Evolutionary conservation across 495 filamentous ascomycete genomes (phyloP).

Genomic region (Aspergillus ostianus): DNA sequence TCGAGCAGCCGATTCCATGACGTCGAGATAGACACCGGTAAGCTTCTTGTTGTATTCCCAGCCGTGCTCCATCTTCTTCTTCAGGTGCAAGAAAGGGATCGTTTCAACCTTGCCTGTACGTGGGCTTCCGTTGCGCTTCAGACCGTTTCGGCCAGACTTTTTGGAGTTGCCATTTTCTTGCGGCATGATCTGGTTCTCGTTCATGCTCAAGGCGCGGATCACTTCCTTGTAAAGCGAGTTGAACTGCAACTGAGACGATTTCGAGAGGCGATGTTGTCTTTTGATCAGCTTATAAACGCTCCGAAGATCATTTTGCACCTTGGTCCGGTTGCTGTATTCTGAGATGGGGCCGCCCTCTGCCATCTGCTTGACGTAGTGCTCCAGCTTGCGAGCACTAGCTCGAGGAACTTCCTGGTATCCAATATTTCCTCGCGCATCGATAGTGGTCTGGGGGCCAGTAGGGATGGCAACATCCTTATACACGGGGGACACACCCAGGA

Average conservation of each 20-base stretch:
- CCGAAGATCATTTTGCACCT: slow-evolving; percentile 92
- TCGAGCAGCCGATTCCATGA: slow-evolving; percentile 82
- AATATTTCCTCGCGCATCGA: slow-evolving; percentile 87
- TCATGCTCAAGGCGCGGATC: slow-evolving; percentile 90
- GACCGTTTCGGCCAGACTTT: slow-evolving; percentile 60
- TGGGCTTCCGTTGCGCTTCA: slow-evolving; percentile 50
- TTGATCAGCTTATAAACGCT: slow-evolving; percentile 96
- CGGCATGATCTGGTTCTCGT: slow-evolving; percentile 93
- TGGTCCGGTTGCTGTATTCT: slow-evolving; percentile 96
- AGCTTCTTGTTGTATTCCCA: slow-evolving; percentile 99
- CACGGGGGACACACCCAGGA: slow-evolving; percentile 73
- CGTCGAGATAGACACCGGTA: slow-evolving; percentile 86
- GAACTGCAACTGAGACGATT: slow-evolving; percentile 91
- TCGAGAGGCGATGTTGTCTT: slow-evolving; percentile 94
- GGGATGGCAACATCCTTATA: slow-evolving; percentile 95
- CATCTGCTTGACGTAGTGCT: slow-evolving; percentile 99
- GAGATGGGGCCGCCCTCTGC: slow-evolving; percentile 96
- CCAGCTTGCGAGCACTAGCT: slow-evolving; percentile 88
- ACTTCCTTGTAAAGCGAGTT: slow-evolving; percentile 92
- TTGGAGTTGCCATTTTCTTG: slow-evolving; percentile 70
- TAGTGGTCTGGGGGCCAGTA: slow-evolving; percentile 84
- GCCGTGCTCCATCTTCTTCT: slow-evolving; percentile 88
- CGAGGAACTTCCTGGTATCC: slow-evolving; percentile 87
- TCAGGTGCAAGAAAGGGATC: slow-evolving; percentile 95
- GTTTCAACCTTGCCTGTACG: slow-evolving; percentile 92